Evolutionary conservation across 495 filamentous ascomycete species (phyloP).

Genomic region (Aspergillus kassunensis): DNA sequence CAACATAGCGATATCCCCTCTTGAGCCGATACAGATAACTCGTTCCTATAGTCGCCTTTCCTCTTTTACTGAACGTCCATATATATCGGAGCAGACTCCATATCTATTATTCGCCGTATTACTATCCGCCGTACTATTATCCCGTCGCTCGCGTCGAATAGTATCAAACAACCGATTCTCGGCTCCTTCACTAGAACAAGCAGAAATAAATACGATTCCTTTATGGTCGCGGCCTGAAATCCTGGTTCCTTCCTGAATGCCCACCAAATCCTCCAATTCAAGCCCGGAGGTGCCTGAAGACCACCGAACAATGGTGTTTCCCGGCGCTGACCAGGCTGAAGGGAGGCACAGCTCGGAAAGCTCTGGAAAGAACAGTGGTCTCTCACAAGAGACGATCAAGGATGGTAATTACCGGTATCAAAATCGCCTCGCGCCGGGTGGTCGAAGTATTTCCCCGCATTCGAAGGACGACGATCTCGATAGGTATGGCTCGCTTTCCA

Average conservation of each 20-base stretch:
- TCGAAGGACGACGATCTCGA: constrained; percentile 29
- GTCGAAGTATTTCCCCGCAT: constrained; percentile 30
- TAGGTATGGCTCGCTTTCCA: constrained; percentile 32
- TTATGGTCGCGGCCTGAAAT: not conserved
- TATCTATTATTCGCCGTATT: not conserved
- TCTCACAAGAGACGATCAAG: constrained; percentile 45
- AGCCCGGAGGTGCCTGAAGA: not conserved
- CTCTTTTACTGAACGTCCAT: not conserved
- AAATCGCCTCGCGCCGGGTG: constrained; percentile 21
- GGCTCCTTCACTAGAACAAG: too few relatives aligned
- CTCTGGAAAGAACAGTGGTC: constrained; percentile 38
- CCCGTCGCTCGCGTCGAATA: not conserved
- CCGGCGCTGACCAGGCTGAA: constrained; percentile 29
- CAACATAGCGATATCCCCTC: constrained; percentile 3
- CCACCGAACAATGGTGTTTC: constrained; percentile 31
- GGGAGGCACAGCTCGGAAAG: constrained; percentile 43
- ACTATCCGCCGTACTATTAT: not conserved
- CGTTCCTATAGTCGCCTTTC: too few relatives aligned
- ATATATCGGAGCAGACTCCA: not conserved
- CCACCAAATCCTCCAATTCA: not conserved
- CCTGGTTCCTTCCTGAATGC: not conserved
- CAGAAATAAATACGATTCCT: too few relatives aligned
- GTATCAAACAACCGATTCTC: too few relatives aligned
- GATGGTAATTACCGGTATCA: constrained; percentile 23
- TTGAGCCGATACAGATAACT: too few relatives aligned